Percentiles rank a stretch among this genome's conserved stretches.
phyloP scores from a whole-genome alignment of 1,139 yeast genomes.

The Pichia sp. region DNA sequence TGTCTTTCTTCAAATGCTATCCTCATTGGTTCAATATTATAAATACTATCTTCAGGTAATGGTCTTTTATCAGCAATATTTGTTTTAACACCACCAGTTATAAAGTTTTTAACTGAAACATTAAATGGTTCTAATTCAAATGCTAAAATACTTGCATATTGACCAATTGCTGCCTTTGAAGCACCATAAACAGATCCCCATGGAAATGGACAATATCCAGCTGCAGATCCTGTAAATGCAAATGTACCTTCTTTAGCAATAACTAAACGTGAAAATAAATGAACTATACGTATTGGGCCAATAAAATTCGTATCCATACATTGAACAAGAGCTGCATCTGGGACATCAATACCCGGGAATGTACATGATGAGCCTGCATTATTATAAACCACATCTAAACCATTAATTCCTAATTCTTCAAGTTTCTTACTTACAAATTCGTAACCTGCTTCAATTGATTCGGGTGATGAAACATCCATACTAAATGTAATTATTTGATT shows the following conservation, averaged over 20 bases:
- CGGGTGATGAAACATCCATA: constrained; percentile 49
- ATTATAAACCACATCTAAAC: constrained; percentile 56
- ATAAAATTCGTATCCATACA: constrained; percentile 65
- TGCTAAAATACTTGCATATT: constrained; percentile 56
- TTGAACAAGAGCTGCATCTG: constrained; percentile 47
- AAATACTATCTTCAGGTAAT: constrained; percentile 51
- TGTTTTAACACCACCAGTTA: constrained; percentile 66
- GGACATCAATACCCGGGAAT: constrained; percentile 63
- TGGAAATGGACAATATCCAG: constrained; percentile 66
- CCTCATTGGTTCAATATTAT: constrained; percentile 44
- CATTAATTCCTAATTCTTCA: constrained; percentile 30
- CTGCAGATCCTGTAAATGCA: constrained; percentile 69
- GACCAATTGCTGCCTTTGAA: constrained; percentile 72
- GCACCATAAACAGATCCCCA: constrained; percentile 65
- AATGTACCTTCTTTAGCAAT: constrained; percentile 66
- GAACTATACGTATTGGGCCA: constrained; percentile 58
- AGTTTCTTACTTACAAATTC: constrained; percentile 36
- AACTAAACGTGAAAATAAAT: constrained; percentile 52
- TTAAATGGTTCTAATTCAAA: constrained; percentile 69
- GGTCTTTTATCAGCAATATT: constrained; percentile 53
- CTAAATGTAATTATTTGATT: constrained; percentile 15
- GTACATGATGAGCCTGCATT: constrained; percentile 70
- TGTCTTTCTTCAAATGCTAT: constrained; percentile 48
- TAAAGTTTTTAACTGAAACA: constrained; percentile 63
- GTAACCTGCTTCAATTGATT: constrained; percentile 44